Evolutionary conservation across 768 basidiomycete genomes (phyloP).

Genomic region (Mycena leptocephala): DNA sequence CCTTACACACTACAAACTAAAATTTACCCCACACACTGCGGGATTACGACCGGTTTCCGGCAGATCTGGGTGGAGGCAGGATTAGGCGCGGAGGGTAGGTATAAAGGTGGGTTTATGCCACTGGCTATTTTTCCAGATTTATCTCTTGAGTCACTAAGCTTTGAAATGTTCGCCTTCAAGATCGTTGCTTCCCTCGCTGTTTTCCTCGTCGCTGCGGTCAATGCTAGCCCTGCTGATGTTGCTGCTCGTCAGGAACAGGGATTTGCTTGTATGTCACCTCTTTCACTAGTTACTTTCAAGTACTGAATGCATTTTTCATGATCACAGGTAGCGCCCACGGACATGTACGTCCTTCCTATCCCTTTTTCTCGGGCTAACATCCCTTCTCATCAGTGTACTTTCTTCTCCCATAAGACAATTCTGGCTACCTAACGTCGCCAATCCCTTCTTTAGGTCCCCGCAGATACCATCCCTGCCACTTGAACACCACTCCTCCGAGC

Average conservation of each 20-base stretch:
- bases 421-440: background rate
- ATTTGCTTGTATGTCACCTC: constrained; percentile 1
- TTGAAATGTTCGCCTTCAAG: constrained; percentile 18
- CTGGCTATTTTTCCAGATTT: constrained; percentile 9
- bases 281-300: constrained; percentile 2
- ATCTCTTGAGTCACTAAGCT: background rate
- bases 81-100: background rate
- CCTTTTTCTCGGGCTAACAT: background rate
- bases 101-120: background rate
- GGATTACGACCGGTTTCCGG: constrained; percentile 5
- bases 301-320: constrained; percentile 8
- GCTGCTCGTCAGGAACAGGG: constrained; percentile 6
- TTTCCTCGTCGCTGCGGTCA: constrained; percentile 5
- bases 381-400: constrained; percentile 11
- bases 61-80: background rate
- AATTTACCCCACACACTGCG: background rate
- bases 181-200: constrained; percentile 16
- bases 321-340: background rate
- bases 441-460: constrained; percentile 3
- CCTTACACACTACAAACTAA: background rate
- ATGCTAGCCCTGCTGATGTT: constrained; percentile 11
- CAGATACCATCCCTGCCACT: background rate
- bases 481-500: constrained; percentile 15
- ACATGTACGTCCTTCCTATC: constrained; percentile 14
- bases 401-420: constrained; percentile 7